These are phyloP conservation scores for Termitomyces sp. DNA, from an alignment of 768 basidiomycete species.

Conservation along the genomic window DNA sequence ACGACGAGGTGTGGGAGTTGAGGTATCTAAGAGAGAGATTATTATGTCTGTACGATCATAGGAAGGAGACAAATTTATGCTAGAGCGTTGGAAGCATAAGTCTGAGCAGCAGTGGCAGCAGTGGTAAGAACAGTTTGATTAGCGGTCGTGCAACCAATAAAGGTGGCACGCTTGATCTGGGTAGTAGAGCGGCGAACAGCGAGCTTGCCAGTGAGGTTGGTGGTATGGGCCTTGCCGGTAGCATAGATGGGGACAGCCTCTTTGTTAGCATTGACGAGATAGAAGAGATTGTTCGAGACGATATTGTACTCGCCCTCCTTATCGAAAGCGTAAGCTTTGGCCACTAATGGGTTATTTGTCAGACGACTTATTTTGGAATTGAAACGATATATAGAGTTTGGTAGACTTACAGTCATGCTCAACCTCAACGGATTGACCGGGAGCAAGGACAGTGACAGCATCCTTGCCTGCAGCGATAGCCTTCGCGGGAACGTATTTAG, in stretches of 20 bases:
- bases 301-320: conserved; percentile 27
- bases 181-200: conserved; percentile 27
- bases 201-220: too few relatives aligned
- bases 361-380: background rate
- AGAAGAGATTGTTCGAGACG: too few relatives aligned
- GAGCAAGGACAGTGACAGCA: too few relatives aligned
- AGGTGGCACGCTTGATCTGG: conserved; percentile 32
- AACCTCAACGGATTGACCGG: too few relatives aligned
- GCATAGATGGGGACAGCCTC: too few relatives aligned
- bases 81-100: conserved; percentile 31
- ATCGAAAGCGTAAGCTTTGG: conserved; percentile 46
- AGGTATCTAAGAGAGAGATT: conserved; percentile 25
- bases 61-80: conserved; percentile 26
- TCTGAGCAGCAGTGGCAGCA: conserved; percentile 36
- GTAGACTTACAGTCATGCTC: too few relatives aligned
- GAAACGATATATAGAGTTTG: too few relatives aligned
- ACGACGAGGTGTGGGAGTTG: too few relatives aligned
- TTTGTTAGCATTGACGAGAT: too few relatives aligned
- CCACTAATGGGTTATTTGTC: conserved; percentile 29
- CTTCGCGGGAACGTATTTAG: too few relatives aligned
- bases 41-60: background rate
- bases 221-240: too few relatives aligned
- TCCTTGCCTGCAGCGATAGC: too few relatives aligned
- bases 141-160: conserved; percentile 36
- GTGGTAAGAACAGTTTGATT: conserved; percentile 27